phyloP scores from a whole-genome alignment of 1,139 yeast genomes.

The Taiozyma onychis region DNA sequence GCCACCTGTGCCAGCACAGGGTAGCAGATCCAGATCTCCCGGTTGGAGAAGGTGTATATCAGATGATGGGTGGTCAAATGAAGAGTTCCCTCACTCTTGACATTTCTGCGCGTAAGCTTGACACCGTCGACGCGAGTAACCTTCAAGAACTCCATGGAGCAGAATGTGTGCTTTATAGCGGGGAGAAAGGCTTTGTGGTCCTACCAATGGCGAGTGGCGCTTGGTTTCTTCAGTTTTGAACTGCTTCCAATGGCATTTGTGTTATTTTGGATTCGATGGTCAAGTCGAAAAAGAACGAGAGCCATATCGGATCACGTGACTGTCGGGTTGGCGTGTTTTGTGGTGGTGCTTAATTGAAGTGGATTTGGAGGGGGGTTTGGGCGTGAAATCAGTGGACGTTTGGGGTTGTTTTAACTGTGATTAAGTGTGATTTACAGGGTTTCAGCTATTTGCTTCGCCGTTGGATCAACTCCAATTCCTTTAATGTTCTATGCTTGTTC shows the following conservation, averaged over 20 bases:
- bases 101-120: background rate
- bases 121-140: background rate
- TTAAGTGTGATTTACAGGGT: too few relatives aligned
- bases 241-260: background rate
- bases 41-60: conserved; percentile 51
- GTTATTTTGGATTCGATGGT: background rate
- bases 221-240: too few relatives aligned
- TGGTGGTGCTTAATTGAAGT: too few relatives aligned
- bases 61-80: conserved; percentile 83
- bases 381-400: too few relatives aligned
- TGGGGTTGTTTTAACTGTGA: too few relatives aligned
- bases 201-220: background rate
- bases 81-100: conserved; percentile 47
- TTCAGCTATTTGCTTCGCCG: too few relatives aligned
- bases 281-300: background rate
- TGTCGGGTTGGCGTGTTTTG: background rate
- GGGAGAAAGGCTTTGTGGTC: background rate
- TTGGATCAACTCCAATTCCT: too few relatives aligned
- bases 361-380: too few relatives aligned
- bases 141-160: background rate
- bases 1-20: conserved; percentile 51
- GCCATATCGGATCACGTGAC: background rate
- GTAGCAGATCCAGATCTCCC: conserved; percentile 90
- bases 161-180: background rate
- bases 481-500: too few relatives aligned